Percentiles rank a stretch among this genome's conserved stretches.
Conservation (phyloP, 192 early-diverging fungal species). For the Backusella tuberculispora region DNA sequence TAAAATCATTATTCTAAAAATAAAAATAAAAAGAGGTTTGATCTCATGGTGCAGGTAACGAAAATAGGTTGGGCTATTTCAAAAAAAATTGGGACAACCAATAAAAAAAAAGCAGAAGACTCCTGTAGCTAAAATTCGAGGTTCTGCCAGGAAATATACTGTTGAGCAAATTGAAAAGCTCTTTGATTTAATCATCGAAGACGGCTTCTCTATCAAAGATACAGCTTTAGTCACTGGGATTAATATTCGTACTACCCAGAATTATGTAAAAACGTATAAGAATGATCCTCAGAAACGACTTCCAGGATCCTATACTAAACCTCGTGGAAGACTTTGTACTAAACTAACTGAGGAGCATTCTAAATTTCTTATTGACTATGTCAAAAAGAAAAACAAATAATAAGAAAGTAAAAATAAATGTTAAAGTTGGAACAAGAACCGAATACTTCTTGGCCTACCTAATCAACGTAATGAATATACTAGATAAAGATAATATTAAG, state of each 20-base stretch:
- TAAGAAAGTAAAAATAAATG: not conserved
- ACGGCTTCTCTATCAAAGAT: conserved; percentile 17
- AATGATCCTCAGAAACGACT: conserved; percentile 23
- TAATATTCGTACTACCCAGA: conserved; percentile 25
- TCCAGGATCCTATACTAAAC: conserved; percentile 18
- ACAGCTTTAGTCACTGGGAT: conserved; percentile 26
- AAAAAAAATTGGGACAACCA: no score
- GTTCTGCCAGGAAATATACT: conserved; percentile 6
- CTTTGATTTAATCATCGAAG: conserved; percentile 28
- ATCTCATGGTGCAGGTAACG: no score
- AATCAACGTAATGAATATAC: no score
- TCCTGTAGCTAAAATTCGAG: no score
- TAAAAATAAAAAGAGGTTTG: no score
- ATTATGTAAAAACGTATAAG: conserved; percentile 31
- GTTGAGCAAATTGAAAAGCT: conserved; percentile 20
- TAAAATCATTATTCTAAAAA: no score
- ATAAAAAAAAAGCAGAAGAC: no score
- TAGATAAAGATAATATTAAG: no score
- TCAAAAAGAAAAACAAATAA: conserved; percentile 15
- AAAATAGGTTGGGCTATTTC: no score
- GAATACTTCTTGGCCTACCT: no score
- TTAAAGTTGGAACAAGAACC: not conserved
- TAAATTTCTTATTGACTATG: conserved; percentile 25
- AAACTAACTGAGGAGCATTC: conserved; percentile 23
- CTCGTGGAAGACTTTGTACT: conserved; percentile 11